Evolutionary conservation across 2,329 filamentous ascomycete genomes (phyloP).

Genomic region (Hymenoscyphus fraxineus): DNA sequence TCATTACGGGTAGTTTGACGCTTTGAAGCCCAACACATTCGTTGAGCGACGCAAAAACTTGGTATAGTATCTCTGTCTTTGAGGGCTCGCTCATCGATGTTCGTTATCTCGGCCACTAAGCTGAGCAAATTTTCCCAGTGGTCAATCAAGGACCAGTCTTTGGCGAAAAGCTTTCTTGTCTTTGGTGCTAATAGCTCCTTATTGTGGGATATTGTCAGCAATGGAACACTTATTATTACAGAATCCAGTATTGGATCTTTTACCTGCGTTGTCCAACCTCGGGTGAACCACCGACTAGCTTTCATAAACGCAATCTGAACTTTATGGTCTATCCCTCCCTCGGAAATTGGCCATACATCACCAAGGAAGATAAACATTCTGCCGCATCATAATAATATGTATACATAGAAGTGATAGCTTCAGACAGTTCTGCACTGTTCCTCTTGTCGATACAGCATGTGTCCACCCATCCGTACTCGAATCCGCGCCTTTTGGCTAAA

Average conservation of each 20-base stretch:
- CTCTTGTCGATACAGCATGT: conserved; percentile 4
- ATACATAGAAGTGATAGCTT: conserved; percentile 8
- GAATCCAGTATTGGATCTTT: background rate
- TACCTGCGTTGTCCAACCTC: background rate
- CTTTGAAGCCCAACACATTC: background rate
- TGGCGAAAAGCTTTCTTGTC: background rate
- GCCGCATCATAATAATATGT: background rate
- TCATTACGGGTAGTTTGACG: background rate
- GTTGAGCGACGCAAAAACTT: background rate
- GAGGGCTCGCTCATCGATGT: background rate
- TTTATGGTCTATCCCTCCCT: background rate
- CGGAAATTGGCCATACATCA: background rate
- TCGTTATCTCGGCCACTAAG: background rate
- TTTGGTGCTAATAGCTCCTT: background rate
- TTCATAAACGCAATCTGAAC: background rate
- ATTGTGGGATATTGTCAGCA: background rate
- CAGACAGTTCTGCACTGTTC: conserved; percentile 3
- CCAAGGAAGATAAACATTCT: background rate
- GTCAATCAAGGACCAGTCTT: background rate
- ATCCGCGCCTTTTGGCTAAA: conserved; percentile 1
- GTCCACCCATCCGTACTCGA: conserved; percentile 3
- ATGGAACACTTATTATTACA: background rate
- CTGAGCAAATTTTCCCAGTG: background rate
- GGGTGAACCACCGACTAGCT: background rate
- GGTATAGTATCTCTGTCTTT: background rate